Evolutionary conservation across 768 basidiomycete species (phyloP), one percentile per base, ranked within the genome.

Genomic region (Rhodocollybia butyracea): DNA sequence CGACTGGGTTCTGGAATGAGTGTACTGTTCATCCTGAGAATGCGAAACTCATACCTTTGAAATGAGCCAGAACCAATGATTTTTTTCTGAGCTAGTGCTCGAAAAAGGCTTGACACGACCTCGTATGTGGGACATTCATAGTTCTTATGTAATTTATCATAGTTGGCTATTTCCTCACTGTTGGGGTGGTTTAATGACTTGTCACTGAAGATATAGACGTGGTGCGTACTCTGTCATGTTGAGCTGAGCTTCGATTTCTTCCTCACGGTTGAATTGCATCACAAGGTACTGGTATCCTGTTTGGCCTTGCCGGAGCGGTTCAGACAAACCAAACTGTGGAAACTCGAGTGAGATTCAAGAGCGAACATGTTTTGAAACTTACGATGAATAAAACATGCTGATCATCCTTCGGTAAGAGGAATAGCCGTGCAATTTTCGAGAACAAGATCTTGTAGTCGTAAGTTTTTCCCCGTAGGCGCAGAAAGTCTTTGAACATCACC

Each of bases 391-490:
- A 78, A 32, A 97, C 89, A 66, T 98, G 96, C 51, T 91, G 84
- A 61, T 98, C 97, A 64, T 99, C 97, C 67, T 97, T 96, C 15
- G 97, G 97, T 4, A 99, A 77, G 22, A 98, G 77, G 79, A 98
- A 99, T 8, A 98, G 73, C 56, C 84, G 81, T 22, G 90, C 86
- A 61, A 99, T 92, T 59, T 88, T 89, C 34, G 82, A 79, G 71
- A 95, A 97, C 22, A 91, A 78, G 56, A 99, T 92, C 73, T 98
- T 94, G 80, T 99, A 99, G 70, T 99, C 97, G 72, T 98, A 98
- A 1, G 95, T 98, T 73, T 98, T 97, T 51, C 97, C 97, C n/a
- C 94, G 88, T 30, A 98, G 74, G 40, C 97, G 87, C 66, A 99
- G 70, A 75, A 94, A 98, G 51, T 91, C 91, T 24, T 86, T 86